These are phyloP conservation scores for Suillus variegatus DNA, from an alignment of 768 basidiomycete genomes.

Conservation along the genomic window DNA sequence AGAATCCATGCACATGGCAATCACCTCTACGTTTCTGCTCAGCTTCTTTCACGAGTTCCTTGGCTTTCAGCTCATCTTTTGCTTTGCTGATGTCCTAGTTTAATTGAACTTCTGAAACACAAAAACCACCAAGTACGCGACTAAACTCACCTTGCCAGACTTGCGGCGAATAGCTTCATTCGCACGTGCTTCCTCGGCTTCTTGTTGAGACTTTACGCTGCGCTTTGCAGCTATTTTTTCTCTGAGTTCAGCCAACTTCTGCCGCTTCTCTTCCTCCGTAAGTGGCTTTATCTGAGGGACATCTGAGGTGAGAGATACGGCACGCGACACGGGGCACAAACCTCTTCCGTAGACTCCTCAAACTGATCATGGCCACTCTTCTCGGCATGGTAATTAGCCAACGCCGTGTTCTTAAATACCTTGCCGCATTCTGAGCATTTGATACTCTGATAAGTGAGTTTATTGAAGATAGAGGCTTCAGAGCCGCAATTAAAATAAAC, in stretches of 20 bases:
- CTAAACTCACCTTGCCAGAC: constrained; percentile 64
- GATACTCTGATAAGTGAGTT: constrained; percentile 57
- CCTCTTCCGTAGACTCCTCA: constrained; percentile 95
- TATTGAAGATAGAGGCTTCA: background rate
- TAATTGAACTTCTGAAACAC: background rate
- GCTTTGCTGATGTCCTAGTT: constrained; percentile 67
- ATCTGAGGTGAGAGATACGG: constrained; percentile 2
- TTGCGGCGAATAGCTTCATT: constrained; percentile 86
- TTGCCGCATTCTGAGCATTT: constrained; percentile 86
- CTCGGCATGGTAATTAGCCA: constrained; percentile 92
- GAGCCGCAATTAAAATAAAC: constrained; percentile 11
- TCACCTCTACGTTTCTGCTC: constrained; percentile 79
- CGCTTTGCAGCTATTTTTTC: constrained; percentile 83
- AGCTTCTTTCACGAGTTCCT: constrained; percentile 82
- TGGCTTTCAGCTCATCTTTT: constrained; percentile 74
- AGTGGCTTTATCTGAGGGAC: constrained; percentile 80
- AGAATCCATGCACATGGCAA: too few species aligned
- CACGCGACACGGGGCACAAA: constrained; percentile 24
- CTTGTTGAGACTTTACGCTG: constrained; percentile 66
- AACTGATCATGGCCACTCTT: constrained; percentile 96
- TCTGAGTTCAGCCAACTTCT: constrained; percentile 77
- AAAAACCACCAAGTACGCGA: background rate
- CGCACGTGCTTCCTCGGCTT: constrained; percentile 68
- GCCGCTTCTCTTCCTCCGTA: constrained; percentile 90
- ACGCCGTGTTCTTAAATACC: constrained; percentile 79